Base-by-base conservation (phyloP, 2,329 filamentous ascomycete genomes). In the Hypoxylon sp. region DNA sequence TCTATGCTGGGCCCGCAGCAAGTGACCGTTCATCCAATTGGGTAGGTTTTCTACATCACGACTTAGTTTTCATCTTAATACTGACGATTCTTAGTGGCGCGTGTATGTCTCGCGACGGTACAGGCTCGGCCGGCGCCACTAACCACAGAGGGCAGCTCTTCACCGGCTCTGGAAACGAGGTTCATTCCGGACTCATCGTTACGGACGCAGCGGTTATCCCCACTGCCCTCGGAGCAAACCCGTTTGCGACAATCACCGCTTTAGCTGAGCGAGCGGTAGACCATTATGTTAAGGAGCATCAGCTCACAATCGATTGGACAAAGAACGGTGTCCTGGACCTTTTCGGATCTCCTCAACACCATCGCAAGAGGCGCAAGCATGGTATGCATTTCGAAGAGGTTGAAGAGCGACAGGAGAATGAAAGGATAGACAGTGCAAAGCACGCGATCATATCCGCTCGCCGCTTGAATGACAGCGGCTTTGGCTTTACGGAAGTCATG, bases 201-300 rank as follows among this genome's bases (percentile, higher is more conserved):
- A 81, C 80, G 0, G 86, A 89, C 63, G 84, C 73, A 6, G 75
- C 85, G 2, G 70, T 83, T 1, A 78, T 89, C 11, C 86, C 86
- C 0, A 78, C 79, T 5, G 79, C 86, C 0, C 72, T 89, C 2
- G 79, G 84, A 9, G 82, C 84, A 2, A 89, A 89, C 61, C 86
- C 86, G 0, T 78, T 87, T 42, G 86, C 86, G 1, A 89, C 86
- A 1, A 89, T 89, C 57, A 80, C 84, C 0, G 86, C 86, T 2
- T 75, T 90, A 13, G 84, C 86, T 0, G 86, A 89, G 68, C 75
- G 86, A 7, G 80, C 81, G 0, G 77, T 88, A 5, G 78, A 82
- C 41, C 65, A 75, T 4, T 79, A 80, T 40, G 74, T 77, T 2
- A 57, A 69, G 41, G 69, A 70, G 6, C 62, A 72, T 5, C 60